These are phyloP conservation scores for Jackrogersella multiformis DNA, from an alignment of 495 filamentous ascomycete species.

Conservation along the genomic window DNA sequence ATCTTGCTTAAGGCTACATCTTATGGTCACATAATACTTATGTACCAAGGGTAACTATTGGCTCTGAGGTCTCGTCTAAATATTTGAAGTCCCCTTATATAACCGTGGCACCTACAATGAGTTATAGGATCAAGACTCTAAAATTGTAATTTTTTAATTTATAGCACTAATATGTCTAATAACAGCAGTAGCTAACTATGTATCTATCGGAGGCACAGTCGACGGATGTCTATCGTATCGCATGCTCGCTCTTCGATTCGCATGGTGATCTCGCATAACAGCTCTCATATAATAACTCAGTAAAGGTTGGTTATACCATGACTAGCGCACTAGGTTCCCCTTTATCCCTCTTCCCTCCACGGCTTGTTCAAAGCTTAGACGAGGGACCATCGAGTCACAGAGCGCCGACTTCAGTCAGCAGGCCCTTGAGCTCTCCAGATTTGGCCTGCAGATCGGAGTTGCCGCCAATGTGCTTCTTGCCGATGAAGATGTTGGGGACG, in stretches of 20 bases:
- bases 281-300: not conserved
- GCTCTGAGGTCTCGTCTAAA: too few relatives aligned
- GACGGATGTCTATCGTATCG: not conserved
- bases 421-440: conserved; percentile 52
- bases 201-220: not conserved
- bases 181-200: not conserved
- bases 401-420: conserved; percentile 53
- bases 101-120: too few relatives aligned
- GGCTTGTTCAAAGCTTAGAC: conserved; percentile 18
- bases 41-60: too few relatives aligned
- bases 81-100: too few relatives aligned
- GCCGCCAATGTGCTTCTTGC: conserved; percentile 89
- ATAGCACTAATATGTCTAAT: not conserved
- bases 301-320: not conserved
- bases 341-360: not conserved
- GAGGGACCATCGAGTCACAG: conserved; percentile 42
- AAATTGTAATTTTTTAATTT: not conserved
- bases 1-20: too few relatives aligned
- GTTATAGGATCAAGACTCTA: not conserved
- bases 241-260: not conserved
- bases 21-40: too few relatives aligned
- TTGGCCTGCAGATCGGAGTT: conserved; percentile 89
- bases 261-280: too few relatives aligned
- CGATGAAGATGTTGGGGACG: conserved; percentile 96
- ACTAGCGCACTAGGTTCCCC: not conserved